These are phyloP conservation scores for Zymoseptoria passerinii DNA, from an alignment of 2,329 filamentous ascomycete genomes.

Conservation along the genomic window DNA sequence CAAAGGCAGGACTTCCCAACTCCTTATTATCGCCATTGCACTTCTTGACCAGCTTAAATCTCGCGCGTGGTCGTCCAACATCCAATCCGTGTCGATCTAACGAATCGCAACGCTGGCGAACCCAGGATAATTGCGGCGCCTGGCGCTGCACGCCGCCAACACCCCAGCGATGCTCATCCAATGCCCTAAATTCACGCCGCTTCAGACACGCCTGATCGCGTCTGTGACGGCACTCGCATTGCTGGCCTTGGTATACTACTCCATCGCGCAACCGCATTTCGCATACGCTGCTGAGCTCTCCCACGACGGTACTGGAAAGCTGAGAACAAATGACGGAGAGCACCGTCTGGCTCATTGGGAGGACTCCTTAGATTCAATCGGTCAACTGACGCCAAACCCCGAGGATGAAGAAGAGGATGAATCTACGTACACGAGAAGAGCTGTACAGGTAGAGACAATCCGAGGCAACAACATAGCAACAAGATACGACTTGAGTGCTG, in stretches of 20 bases:
- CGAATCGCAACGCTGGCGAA: slow-evolving; percentile 5
- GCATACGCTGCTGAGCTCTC: slow-evolving; percentile 54
- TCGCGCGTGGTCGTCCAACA: too few species aligned
- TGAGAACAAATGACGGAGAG: slow-evolving; percentile 31
- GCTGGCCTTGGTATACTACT: slow-evolving; percentile 52
- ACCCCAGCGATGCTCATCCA: slow-evolving; percentile 25
- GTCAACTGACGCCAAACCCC: slow-evolving; percentile 9
- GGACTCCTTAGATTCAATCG: slow-evolving; percentile 21
- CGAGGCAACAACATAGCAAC: slow-evolving; percentile 51
- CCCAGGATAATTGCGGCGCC: slow-evolving; percentile 12
- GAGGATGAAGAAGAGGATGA: slow-evolving; percentile 24
- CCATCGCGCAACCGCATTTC: slow-evolving; percentile 51
- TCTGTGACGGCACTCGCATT: slow-evolving; percentile 55
- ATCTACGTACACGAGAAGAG: slow-evolving; percentile 20
- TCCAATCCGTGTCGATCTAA: neutral
- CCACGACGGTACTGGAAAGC: slow-evolving; percentile 20
- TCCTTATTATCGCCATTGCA: neutral
- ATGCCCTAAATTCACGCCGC: slow-evolving; percentile 51
- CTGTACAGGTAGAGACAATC: slow-evolving; percentile 16
- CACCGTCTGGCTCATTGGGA: slow-evolving; percentile 39
- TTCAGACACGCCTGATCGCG: slow-evolving; percentile 64
- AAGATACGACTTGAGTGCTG: slow-evolving; percentile 50
- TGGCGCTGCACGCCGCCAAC: neutral
- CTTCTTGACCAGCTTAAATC: neutral
- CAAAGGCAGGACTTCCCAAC: neutral